Evolutionary conservation across 805 yeast species (phyloP).

Genomic region (Torulaspora delbrueckii): DNA sequence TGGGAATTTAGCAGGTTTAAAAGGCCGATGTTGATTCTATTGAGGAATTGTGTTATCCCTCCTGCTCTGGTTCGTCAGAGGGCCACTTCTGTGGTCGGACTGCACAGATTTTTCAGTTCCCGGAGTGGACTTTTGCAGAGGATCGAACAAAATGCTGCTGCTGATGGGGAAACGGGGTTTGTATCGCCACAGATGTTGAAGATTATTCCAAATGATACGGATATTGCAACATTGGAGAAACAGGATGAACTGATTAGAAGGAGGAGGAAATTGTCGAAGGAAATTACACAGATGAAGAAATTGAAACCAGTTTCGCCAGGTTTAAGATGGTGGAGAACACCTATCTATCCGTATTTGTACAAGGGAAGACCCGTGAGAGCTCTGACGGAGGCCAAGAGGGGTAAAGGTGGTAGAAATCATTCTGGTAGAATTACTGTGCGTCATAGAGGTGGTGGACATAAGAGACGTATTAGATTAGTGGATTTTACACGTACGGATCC

Average conservation of each 20-base stretch:
- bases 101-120: slow-evolving; percentile 7
- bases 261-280: slow-evolving; percentile 68
- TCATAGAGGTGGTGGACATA: slow-evolving; percentile 96
- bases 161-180: slow-evolving; percentile 4
- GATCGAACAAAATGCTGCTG: background rate
- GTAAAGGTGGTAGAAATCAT: slow-evolving; percentile 83
- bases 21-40: slow-evolving; percentile 6
- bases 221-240: slow-evolving; percentile 67
- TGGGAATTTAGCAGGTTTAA: background rate
- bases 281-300: slow-evolving; percentile 64
- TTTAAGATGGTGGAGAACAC: slow-evolving; percentile 80
- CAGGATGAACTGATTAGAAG: slow-evolving; percentile 69
- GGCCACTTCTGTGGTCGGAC: background rate
- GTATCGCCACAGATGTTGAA: slow-evolving; percentile 31
- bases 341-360: slow-evolving; percentile 80
- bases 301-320: slow-evolving; percentile 84
- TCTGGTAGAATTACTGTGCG: slow-evolving; percentile 85
- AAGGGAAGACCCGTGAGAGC: slow-evolving; percentile 76
- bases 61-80: background rate
- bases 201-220: slow-evolving; percentile 42
- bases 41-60: slow-evolving; percentile 1
- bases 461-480: slow-evolving; percentile 76
- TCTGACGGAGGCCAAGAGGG: slow-evolving; percentile 66
- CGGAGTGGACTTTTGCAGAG: slow-evolving; percentile 10
- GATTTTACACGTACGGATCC: slow-evolving; percentile 64